These are phyloP conservation scores for Allantophomopsis lycopodina DNA, from an alignment of 2,329 filamentous ascomycete species.

Conservation along the genomic window DNA sequence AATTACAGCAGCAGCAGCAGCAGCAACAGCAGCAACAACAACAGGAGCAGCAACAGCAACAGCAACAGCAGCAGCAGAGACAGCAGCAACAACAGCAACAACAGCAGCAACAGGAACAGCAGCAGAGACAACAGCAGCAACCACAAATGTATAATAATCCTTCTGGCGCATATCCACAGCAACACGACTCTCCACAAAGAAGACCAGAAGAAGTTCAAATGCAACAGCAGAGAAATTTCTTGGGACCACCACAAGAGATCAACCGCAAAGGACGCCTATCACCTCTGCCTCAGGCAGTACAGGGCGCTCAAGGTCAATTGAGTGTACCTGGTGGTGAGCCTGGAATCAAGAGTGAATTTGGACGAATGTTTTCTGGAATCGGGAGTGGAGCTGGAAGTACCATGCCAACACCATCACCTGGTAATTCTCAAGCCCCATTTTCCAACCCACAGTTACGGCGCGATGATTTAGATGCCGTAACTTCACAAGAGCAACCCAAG, in stretches of 20 bases:
- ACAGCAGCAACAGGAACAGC: constrained; percentile 19
- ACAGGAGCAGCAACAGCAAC: constrained; percentile 16
- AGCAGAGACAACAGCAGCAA: constrained; percentile 21
- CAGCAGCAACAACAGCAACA: constrained; percentile 20
- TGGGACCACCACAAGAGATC: constrained; percentile 60
- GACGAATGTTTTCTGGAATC: constrained; percentile 90
- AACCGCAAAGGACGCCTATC: constrained; percentile 76
- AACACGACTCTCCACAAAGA: constrained; percentile 28
- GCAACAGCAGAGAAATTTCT: constrained; percentile 46
- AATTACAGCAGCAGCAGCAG: constrained; percentile 25
- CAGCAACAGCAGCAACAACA: constrained; percentile 25
- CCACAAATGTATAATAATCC: constrained; percentile 21
- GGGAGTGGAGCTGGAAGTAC: constrained; percentile 51
- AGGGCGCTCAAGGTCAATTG: constrained; percentile 74
- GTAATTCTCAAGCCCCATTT: constrained; percentile 34
- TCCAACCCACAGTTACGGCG: constrained; percentile 31
- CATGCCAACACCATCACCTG: constrained; percentile 29
- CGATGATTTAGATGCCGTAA: constrained; percentile 32
- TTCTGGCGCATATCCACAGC: constrained; percentile 24
- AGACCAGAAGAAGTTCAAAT: constrained; percentile 36
- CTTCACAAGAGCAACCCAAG: constrained; percentile 26
- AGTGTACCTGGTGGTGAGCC: constrained; percentile 70
- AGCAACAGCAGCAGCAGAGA: constrained; percentile 20
- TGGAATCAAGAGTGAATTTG: constrained; percentile 88
- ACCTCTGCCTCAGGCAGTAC: constrained; percentile 83